Evolutionary conservation across 768 basidiomycete genomes (phyloP), one percentile per base, ranked within the genome.

Genomic region (Boletus coccyginus): DNA sequence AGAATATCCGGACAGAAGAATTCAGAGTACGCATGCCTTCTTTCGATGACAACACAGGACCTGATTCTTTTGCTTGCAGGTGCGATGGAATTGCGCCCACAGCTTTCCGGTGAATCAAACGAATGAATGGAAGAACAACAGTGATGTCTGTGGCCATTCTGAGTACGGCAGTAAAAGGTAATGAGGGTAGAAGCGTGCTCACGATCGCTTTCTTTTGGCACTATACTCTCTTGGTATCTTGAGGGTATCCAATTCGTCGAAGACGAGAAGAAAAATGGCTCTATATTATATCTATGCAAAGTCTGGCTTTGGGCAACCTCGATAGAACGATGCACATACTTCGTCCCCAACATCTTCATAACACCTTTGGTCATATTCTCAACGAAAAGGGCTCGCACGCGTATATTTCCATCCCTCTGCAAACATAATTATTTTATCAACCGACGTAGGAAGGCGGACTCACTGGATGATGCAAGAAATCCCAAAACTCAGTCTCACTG

Each of bases 231-330:
- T 58, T 84, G 80, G 50, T 81, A 88, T 52, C 84, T 78, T 1
- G 83, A 82, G 3, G 86, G 86, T 58, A 86, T 88, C 84, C 84
- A 85, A 56, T 82, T 85, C 3, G 83, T 65, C 2, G 83, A 81
- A 1, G 83, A 85, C 0, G 83, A 81, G 65, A 85, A 86, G 63
- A 81, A 86, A 66, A 86, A 85, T 0, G 85, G 85, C 58, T 86
- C 85, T 54, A 86, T 73, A 42, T 73, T 73, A 53, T 81, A 83
- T 63, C 84, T 74, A 21, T 13, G 13, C 43, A 32, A 32, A 1
- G 45, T 44, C 46, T 35, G 27, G 1, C 45, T 5, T 39, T n/a
- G 32, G 4, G 3, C 14, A 19, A 41, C 16, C 19, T 6, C 12
- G 32, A 33, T 38, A 13, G 43, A 39, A 46, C 0, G 7, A 38